Evolutionary conservation across 176 grass and related monocot genomes (phyloP).

Genomic region (Poa pratensis): DNA sequence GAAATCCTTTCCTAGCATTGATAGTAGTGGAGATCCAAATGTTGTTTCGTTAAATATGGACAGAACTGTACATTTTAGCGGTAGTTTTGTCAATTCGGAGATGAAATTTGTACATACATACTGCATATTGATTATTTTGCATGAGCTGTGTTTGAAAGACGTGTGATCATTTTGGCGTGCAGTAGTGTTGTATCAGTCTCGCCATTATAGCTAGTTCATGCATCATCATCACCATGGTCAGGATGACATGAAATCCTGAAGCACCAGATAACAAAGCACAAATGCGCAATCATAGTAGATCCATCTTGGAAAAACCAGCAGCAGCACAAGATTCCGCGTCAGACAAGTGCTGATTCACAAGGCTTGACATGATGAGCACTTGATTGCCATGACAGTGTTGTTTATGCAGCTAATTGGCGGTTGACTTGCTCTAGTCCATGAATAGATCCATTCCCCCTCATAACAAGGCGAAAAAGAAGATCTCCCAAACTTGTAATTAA

Average conservation of each 20-base stretch:
- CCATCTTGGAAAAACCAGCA: slow-evolving; percentile 27
- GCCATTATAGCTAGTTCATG: neutral
- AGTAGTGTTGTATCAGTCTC: neutral
- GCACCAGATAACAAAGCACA: slow-evolving; percentile 3
- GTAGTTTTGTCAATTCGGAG: slow-evolving; percentile 8
- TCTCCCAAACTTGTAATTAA: slow-evolving; percentile 1
- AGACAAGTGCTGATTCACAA: neutral
- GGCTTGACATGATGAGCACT: slow-evolving; percentile 24
- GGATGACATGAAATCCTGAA: slow-evolving; percentile 17
- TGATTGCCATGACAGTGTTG: neutral
- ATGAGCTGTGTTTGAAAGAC: neutral
- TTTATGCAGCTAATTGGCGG: slow-evolving; percentile 23
- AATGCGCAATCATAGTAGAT: slow-evolving; percentile 45
- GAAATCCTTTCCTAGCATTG: neutral
- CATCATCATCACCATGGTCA: neutral
- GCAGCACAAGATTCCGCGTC: slow-evolving; percentile 17
- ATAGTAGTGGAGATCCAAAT: slow-evolving; percentile 8
- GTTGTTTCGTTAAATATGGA: neutral
- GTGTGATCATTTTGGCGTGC: slow-evolving; percentile 11
- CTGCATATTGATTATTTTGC: neutral
- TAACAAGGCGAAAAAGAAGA: slow-evolving; percentile 31
- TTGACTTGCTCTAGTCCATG: slow-evolving; percentile 18
- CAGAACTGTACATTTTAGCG: slow-evolving; percentile 42
- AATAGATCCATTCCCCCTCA: slow-evolving; percentile 29
- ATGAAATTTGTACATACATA: slow-evolving; percentile 26